A percentile compares a stretch with the other conserved stretches of the same genome.
Evolutionary conservation across 2,329 filamentous ascomycete genomes (phyloP).

Genomic region (Talaromyces sp.): DNA sequence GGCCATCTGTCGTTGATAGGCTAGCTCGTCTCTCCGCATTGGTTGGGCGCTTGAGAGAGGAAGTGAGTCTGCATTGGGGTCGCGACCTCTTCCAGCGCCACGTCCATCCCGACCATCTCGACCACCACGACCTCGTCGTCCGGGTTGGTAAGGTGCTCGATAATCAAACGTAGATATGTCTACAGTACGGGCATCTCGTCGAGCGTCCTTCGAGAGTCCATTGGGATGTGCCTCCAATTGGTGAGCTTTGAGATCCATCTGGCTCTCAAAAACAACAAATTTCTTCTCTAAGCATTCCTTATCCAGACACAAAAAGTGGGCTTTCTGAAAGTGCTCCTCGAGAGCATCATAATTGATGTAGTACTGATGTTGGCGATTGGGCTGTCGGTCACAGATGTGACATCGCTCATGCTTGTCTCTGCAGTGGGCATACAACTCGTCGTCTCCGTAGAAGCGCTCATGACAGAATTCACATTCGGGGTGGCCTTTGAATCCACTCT

Average conservation of each 20-base stretch:
- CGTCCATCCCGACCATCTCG: constrained; percentile 55
- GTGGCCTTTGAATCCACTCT: constrained; percentile 95
- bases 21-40: constrained; percentile 79
- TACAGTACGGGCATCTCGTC: constrained; percentile 79
- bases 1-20: constrained; percentile 87
- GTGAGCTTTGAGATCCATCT: constrained; percentile 93
- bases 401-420: constrained; percentile 92
- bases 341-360: constrained; percentile 85
- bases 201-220: constrained; percentile 75
- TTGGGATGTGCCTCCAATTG: constrained; percentile 80
- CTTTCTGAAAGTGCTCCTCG: constrained; percentile 80
- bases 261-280: constrained; percentile 92
- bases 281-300: constrained; percentile 93
- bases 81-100: constrained; percentile 67
- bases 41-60: constrained; percentile 76
- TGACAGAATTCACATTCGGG: constrained; percentile 92
- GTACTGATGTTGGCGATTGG: constrained; percentile 75
- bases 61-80: constrained; percentile 80
- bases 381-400: constrained; percentile 80
- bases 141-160: constrained; percentile 66
- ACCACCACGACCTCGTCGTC: constrained; percentile 39
- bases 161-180: constrained; percentile 86
- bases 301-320: constrained; percentile 83
- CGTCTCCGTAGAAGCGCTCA: constrained; percentile 89
- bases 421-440: constrained; percentile 92